These are phyloP conservation scores for Thraustochytrium sp. DNA, from an alignment of 352 stramenopile genomes.

Conservation along the genomic window DNA sequence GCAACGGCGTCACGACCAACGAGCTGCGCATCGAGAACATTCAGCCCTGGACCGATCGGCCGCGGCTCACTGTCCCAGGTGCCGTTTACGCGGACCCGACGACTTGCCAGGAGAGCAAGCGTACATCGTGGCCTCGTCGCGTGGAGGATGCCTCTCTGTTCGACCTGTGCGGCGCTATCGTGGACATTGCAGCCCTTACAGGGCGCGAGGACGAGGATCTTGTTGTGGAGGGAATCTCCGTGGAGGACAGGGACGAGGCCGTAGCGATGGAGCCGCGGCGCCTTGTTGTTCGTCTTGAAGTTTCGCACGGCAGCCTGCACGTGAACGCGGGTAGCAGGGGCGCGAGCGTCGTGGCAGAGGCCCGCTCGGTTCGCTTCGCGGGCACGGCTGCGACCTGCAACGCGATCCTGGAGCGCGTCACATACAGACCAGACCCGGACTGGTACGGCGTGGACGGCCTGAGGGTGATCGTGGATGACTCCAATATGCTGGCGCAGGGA, in stretches of 20 bases:
- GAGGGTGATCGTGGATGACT: background rate
- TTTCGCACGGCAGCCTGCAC: background rate
- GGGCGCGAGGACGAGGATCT: background rate
- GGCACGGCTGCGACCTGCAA: background rate
- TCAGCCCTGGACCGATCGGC: background rate
- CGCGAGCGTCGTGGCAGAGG: no score
- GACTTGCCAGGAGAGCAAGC: background rate
- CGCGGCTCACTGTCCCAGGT: background rate
- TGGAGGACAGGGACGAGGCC: background rate
- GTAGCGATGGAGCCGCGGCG: background rate
- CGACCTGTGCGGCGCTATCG: background rate
- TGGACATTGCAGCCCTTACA: background rate
- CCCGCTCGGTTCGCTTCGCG: background rate
- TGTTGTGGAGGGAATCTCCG: background rate
- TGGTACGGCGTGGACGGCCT: background rate
- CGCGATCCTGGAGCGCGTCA: background rate
- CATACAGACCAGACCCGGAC: background rate
- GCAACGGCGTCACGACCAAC: background rate
- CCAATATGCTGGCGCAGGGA: no score
- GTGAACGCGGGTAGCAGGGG: no score
- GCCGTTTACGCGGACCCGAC: background rate
- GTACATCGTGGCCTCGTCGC: background rate
- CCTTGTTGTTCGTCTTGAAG: background rate
- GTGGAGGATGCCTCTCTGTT: background rate
- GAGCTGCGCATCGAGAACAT: background rate